These are phyloP conservation scores for Nidula niveotomentosa DNA, from an alignment of 1,284 basidiomycete species.

Conservation along the genomic window DNA sequence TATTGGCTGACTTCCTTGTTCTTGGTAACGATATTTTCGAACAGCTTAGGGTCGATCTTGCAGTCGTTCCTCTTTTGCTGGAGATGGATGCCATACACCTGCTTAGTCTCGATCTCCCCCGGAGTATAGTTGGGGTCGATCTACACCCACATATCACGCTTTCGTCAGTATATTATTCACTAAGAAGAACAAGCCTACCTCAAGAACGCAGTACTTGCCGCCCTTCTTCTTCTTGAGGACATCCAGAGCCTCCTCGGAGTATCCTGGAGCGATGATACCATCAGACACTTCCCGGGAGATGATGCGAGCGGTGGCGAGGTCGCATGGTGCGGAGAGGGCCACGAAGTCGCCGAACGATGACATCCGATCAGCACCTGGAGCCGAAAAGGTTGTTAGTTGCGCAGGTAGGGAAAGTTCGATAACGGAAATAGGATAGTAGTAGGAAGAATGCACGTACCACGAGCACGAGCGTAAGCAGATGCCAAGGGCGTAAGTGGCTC, in stretches of 20 bases:
- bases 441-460: conserved; percentile 52
- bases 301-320: conserved; percentile 92
- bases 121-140: conserved; percentile 86
- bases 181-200: conserved; percentile 49
- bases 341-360: conserved; percentile 99
- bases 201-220: conserved; percentile 97
- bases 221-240: conserved; percentile 96
- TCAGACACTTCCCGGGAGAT: conserved; percentile 98
- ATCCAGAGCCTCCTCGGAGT: conserved; percentile 86
- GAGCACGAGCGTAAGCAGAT: conserved; percentile 93
- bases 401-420: neutral
- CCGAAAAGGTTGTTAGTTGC: conserved; percentile 5
- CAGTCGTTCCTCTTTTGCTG: conserved; percentile 93
- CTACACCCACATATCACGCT: conserved; percentile 36
- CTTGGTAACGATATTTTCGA: conserved; percentile 86
- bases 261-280: conserved; percentile 96
- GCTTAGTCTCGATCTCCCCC: conserved; percentile 83
- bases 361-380: conserved; percentile 93
- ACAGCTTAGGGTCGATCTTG: conserved; percentile 83
- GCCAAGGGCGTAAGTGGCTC: conserved; percentile 89
- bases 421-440: neutral
- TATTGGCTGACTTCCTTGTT: conserved; percentile 71
- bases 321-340: conserved; percentile 90
- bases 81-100: conserved; percentile 92
- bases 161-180: conserved; percentile 1